Conservation (phyloP, 805 yeast species). For the Tetrapisispora phaffii region DNA sequence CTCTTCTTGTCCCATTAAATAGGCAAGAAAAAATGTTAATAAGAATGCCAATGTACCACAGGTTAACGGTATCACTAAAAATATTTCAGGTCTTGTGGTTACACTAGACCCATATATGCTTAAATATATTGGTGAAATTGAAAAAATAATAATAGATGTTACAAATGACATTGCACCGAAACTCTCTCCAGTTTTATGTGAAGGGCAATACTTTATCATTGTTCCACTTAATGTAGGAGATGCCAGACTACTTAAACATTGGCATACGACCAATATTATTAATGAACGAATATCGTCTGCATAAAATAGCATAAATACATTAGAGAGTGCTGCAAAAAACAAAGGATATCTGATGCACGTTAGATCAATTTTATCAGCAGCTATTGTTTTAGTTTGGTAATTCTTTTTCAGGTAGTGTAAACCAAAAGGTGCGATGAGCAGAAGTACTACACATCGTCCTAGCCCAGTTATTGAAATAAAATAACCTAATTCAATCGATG, state of each 20-base stretch:
- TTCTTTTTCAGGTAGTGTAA: constrained; percentile 30
- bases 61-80: constrained; percentile 25
- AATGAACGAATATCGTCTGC: constrained; percentile 12
- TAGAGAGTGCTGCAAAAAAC: constrained; percentile 32
- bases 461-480: constrained; percentile 44
- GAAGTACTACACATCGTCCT: constrained; percentile 39
- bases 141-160: constrained; percentile 39
- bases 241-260: constrained; percentile 40
- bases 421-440: constrained; percentile 43
- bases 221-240: constrained; percentile 53
- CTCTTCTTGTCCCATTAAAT: neutral
- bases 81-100: constrained; percentile 30
- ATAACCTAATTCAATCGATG: constrained; percentile 44
- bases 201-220: constrained; percentile 51
- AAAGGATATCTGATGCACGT: constrained; percentile 29
- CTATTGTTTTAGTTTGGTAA: constrained; percentile 30
- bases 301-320: constrained; percentile 28
- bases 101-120: constrained; percentile 40
- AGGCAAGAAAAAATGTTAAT: neutral
- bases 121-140: constrained; percentile 41
- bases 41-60: constrained; percentile 9
- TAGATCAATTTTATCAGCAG: constrained; percentile 47
- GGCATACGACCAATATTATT: constrained; percentile 29
- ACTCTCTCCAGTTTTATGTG: constrained; percentile 54
- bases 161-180: constrained; percentile 61